phyloP scores from a whole-genome alignment of 805 yeast species.

The Starmera caribaea region DNA sequence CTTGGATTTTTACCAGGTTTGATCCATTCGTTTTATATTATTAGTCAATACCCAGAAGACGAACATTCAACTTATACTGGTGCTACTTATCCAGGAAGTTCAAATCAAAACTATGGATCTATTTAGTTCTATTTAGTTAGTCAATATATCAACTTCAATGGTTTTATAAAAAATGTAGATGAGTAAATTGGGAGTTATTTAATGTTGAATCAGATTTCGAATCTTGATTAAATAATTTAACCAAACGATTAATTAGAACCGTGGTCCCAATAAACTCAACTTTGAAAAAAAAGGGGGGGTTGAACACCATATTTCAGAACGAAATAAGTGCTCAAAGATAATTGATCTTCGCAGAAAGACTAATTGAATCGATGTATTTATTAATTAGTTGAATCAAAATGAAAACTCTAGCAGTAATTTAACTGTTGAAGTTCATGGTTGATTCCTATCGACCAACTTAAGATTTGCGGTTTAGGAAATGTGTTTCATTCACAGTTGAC shows the following conservation, averaged over 20 bases:
- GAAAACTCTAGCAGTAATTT: too few relatives aligned
- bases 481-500: too few relatives aligned
- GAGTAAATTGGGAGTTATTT: not conserved
- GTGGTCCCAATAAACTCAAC: not conserved
- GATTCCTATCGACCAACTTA: slow-evolving; percentile 13
- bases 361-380: slow-evolving; percentile 19
- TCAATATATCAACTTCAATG: not conserved
- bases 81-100: slow-evolving; percentile 7
- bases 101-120: slow-evolving; percentile 14
- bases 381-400: too few relatives aligned
- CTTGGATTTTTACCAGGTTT: slow-evolving; percentile 66
- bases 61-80: slow-evolving; percentile 14
- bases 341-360: slow-evolving; percentile 22
- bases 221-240: too few relatives aligned
- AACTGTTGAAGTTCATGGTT: not conserved
- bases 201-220: not conserved
- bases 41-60: slow-evolving; percentile 41
- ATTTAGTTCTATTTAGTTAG: slow-evolving; percentile 7
- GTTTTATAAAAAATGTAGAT: too few relatives aligned
- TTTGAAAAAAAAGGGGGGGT: too few relatives aligned
- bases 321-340: not conserved
- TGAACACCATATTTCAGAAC: not conserved
- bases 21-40: slow-evolving; percentile 59
- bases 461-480: slow-evolving; percentile 14
- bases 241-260: not conserved